Conservation (phyloP, 2,329 filamentous ascomycete species). For the Plectosphaerella sp. region DNA sequence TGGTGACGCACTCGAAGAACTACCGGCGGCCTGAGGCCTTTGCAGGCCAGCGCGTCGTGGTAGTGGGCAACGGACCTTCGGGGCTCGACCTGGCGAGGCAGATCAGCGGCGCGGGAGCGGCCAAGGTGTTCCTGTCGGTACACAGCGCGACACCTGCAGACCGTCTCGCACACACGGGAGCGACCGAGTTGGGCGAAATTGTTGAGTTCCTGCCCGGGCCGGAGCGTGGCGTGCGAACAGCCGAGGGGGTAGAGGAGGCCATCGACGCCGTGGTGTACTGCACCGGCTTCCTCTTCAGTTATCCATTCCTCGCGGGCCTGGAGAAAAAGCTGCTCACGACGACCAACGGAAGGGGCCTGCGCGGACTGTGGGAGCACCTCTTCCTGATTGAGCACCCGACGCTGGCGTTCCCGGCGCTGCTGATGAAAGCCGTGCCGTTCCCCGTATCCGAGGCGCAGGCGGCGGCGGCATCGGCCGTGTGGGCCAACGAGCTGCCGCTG, state of each 20-base stretch:
- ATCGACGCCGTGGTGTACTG: slow-evolving; percentile 73
- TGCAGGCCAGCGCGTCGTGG: slow-evolving; percentile 66
- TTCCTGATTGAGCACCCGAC: slow-evolving; percentile 74
- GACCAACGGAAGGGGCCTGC: slow-evolving; percentile 64
- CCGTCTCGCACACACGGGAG: slow-evolving; percentile 37
- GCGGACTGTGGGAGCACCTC: slow-evolving; percentile 73
- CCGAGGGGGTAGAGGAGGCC: slow-evolving; percentile 57
- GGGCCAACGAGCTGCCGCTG: slow-evolving; percentile 64
- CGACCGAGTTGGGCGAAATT: slow-evolving; percentile 54
- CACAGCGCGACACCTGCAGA: slow-evolving; percentile 42
- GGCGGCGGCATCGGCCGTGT: slow-evolving; percentile 71
- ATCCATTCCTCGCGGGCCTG: slow-evolving; percentile 55
- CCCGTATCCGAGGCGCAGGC: slow-evolving; percentile 75
- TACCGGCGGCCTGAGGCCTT: slow-evolving; percentile 67
- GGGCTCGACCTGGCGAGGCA: slow-evolving; percentile 80
- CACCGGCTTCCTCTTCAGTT: slow-evolving; percentile 77
- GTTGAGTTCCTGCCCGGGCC: slow-evolving; percentile 44
- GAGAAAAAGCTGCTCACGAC: slow-evolving; percentile 54
- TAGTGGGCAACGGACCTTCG: slow-evolving; percentile 81
- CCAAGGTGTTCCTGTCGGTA: slow-evolving; percentile 62
- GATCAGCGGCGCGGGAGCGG: slow-evolving; percentile 56
- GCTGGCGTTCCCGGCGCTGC: slow-evolving; percentile 70
- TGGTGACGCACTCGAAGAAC: slow-evolving; percentile 72
- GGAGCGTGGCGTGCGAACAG: slow-evolving; percentile 59
- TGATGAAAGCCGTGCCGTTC: slow-evolving; percentile 85